Conservation (phyloP, 352 stramenopile genomes). For the Blastocystis sp. region DNA sequence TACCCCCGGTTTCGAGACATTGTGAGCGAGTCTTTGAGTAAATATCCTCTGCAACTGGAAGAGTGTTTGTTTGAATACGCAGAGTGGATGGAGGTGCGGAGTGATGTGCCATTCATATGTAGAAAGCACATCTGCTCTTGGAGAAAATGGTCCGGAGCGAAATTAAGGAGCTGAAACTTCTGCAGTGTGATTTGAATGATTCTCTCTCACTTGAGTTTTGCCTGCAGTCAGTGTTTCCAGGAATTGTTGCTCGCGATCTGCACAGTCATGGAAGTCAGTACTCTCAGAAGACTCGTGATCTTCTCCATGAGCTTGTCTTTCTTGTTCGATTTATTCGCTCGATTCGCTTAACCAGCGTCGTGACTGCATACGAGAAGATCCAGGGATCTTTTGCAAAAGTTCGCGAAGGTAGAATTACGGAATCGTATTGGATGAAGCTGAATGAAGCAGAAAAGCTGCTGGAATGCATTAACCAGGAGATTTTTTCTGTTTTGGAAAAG, state of each 20-base stretch:
- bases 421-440: constrained; percentile 35
- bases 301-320: neutral
- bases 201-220: neutral
- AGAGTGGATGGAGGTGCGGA: constrained; percentile 5
- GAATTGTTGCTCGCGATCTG: neutral
- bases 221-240: neutral
- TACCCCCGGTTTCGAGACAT: constrained; percentile 26
- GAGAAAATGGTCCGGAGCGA: neutral
- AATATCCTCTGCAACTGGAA: constrained; percentile 21
- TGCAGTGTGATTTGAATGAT: constrained; percentile 36
- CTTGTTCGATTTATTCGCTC: neutral
- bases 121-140: neutral
- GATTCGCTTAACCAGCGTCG: neutral
- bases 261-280: neutral
- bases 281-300: neutral
- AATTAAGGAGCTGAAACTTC: neutral
- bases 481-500: neutral
- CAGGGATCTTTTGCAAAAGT: neutral
- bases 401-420: neutral
- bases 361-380: neutral
- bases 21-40: neutral
- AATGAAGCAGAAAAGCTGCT: neutral
- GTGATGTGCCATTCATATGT: neutral
- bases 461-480: neutral
- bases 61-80: constrained; percentile 1